Conservation (phyloP, 768 basidiomycete species). For the Lentinula boryana region DNA sequence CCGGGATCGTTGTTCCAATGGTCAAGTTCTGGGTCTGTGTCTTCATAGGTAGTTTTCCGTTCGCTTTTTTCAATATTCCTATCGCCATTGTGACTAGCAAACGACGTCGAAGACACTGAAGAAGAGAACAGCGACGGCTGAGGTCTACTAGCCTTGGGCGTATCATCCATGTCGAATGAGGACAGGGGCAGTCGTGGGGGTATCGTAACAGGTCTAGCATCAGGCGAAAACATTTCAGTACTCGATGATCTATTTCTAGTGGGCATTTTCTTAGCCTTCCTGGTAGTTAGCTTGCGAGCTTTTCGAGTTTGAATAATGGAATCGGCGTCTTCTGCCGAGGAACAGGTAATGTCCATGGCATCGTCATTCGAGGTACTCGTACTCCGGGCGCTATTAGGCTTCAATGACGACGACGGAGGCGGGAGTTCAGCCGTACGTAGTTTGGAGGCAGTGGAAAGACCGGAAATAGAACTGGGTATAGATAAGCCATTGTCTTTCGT, state of each 20-base stretch:
- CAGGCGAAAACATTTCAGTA: not conserved
- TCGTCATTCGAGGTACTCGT: not conserved
- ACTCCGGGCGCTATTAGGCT: not conserved
- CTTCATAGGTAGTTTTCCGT: not conserved
- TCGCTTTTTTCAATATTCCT: not conserved
- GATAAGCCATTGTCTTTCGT: not conserved
- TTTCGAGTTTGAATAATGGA: not conserved
- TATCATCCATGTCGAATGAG: not conserved
- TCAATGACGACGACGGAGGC: not conserved
- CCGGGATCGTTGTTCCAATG: not conserved
- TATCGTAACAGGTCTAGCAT: not conserved
- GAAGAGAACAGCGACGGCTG: not conserved
- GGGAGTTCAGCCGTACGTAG: not conserved
- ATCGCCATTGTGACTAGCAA: not conserved
- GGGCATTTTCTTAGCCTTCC: not conserved
- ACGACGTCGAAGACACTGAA: not conserved
- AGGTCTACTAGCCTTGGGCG: constrained; percentile 8
- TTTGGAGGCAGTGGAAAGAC: not conserved
- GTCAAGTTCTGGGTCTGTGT: not conserved
- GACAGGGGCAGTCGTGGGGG: not conserved
- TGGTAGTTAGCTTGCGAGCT: not conserved
- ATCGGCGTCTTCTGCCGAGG: not conserved
- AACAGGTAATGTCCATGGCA: not conserved
- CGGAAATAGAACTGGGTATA: not conserved
- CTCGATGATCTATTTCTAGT: not conserved